phyloP scores from a whole-genome alignment of 2,329 filamentous ascomycete genomes.

The Colletotrichum gloeosporioides region DNA sequence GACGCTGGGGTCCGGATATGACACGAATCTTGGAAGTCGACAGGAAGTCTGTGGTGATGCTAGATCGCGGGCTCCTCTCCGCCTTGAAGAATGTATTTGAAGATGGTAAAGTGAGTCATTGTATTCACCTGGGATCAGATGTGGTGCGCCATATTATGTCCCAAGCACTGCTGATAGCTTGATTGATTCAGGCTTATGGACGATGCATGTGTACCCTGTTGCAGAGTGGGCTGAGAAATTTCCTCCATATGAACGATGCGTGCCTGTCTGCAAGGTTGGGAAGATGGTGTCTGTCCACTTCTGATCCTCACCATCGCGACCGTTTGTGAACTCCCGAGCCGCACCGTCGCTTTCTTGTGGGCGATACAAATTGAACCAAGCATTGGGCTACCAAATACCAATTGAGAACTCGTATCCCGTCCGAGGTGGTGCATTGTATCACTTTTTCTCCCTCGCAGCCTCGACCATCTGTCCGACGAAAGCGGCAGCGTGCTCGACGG shows the following conservation, averaged over 20 bases:
- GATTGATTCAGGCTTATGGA: background rate
- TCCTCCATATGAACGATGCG: background rate
- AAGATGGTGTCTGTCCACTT: background rate
- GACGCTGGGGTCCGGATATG: background rate
- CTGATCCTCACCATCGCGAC: background rate
- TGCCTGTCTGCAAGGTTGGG: background rate
- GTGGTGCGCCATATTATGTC: background rate
- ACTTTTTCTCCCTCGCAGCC: background rate
- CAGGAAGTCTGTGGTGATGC: background rate
- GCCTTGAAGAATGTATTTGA: constrained; percentile 1
- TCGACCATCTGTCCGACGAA: background rate
- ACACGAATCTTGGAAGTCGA: background rate
- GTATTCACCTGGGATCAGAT: background rate
- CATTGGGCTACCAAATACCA: background rate
- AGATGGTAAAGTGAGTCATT: background rate
- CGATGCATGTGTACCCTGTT: background rate
- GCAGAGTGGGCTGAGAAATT: background rate
- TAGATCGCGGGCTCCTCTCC: background rate
- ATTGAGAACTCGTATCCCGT: background rate
- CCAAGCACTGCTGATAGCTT: background rate
- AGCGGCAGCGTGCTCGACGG: background rate
- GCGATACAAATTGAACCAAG: background rate
- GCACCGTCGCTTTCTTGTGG: background rate
- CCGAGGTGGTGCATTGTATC: background rate
- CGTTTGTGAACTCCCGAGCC: background rate